Evolutionary conservation across 1,284 basidiomycete species (phyloP).

Genomic region (Boletellus deceptivus): DNA sequence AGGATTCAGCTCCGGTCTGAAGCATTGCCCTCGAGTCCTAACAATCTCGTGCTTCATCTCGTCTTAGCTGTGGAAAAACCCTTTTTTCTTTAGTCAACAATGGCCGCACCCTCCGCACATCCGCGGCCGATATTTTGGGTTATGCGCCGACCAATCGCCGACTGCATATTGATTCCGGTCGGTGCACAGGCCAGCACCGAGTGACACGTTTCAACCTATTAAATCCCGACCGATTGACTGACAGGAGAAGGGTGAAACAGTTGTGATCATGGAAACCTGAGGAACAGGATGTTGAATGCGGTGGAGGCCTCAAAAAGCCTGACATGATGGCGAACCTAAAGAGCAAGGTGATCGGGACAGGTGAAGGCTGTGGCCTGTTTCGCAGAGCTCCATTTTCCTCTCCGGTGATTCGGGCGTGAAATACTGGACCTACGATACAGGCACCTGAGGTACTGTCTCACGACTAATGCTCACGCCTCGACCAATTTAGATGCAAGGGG

Average conservation of each 20-base stretch:
- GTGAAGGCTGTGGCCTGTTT: conserved; percentile 2
- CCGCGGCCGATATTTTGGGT: conserved; percentile 10
- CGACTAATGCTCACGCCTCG: conserved; percentile 1
- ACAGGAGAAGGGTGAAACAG: conserved; percentile 20
- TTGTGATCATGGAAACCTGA: conserved; percentile 19
- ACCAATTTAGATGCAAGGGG: conserved; percentile 1
- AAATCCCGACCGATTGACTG: conserved; percentile 15
- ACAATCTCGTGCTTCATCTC: conserved; percentile 1
- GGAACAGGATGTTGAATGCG: not conserved
- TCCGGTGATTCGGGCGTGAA: not conserved
- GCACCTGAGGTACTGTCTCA: conserved; percentile 26
- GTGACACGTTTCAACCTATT: conserved; percentile 28
- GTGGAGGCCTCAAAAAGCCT: not conserved
- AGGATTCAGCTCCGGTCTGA: not conserved
- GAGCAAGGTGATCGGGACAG: conserved; percentile 5
- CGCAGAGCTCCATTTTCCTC: not conserved
- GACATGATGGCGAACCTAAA: not conserved
- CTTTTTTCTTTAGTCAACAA: too few relatives aligned
- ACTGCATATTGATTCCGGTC: conserved; percentile 5
- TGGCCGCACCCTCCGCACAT: conserved; percentile 10
- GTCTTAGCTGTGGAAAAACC: not conserved
- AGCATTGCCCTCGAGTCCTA: conserved; percentile 1
- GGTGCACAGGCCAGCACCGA: conserved; percentile 7
- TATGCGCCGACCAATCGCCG: conserved; percentile 16
- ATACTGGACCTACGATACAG: conserved; percentile 5